These are phyloP conservation scores for Globisporangium perplexum DNA, from an alignment of 352 stramenopile species.

Conservation along the genomic window DNA sequence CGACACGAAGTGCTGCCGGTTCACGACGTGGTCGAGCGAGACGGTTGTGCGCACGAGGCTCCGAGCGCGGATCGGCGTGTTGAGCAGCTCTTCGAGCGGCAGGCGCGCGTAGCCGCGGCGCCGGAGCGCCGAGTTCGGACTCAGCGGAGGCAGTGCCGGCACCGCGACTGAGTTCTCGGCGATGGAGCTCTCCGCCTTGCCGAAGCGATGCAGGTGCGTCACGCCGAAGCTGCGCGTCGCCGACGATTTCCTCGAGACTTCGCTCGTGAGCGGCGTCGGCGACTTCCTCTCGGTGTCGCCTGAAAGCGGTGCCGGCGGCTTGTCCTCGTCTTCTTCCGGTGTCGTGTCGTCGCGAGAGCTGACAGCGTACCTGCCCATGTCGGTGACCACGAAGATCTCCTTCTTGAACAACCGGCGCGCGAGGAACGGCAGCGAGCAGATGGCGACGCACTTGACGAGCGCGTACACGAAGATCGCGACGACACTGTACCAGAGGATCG, in stretches of 20 bases:
- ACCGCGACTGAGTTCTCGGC: conserved; percentile 1
- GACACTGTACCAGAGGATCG: conserved; percentile 20
- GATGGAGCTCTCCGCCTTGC: conserved; percentile 1
- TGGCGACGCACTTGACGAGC: conserved; percentile 10
- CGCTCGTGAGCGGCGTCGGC: background rate
- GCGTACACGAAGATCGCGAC: conserved; percentile 12
- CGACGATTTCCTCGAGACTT: background rate
- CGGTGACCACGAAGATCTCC: conserved; percentile 1
- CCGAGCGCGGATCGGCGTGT: conserved; percentile 38
- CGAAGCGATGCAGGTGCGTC: conserved; percentile 2
- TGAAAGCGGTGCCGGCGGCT: background rate
- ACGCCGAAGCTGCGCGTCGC: background rate
- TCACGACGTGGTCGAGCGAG: conserved; percentile 1
- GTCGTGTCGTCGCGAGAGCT: background rate
- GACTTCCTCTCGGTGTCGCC: too few relatives aligned
- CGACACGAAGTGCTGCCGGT: conserved; percentile 8
- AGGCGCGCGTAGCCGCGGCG: conserved; percentile 26
- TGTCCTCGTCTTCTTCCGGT: background rate
- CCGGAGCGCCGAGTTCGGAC: conserved; percentile 3
- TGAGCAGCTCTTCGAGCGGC: conserved; percentile 39
- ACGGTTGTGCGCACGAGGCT: conserved; percentile 23
- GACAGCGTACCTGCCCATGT: background rate
- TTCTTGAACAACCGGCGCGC: conserved; percentile 2
- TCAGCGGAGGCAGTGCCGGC: background rate
- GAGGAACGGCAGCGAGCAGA: conserved; percentile 1